Conservation (phyloP, 805 yeast genomes). For the Metschnikowia gruessii region DNA sequence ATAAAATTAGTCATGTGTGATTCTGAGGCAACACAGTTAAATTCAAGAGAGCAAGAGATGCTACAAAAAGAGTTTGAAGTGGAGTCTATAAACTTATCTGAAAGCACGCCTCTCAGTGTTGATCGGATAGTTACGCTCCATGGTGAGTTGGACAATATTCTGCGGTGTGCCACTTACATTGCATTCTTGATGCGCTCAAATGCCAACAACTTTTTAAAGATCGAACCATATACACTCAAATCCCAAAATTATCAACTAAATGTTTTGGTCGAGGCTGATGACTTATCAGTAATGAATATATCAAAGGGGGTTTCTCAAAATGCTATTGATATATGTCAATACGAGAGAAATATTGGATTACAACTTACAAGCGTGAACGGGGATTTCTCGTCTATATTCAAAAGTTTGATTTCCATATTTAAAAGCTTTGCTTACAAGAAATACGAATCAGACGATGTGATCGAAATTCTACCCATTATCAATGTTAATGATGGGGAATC, state of each 20-base stretch:
- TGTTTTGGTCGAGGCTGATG: constrained; percentile 14
- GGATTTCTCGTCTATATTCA: constrained; percentile 16
- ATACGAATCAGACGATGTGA: constrained; percentile 11
- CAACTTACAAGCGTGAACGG: constrained; percentile 13
- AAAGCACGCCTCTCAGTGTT: constrained; percentile 23
- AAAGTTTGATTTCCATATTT: constrained; percentile 8
- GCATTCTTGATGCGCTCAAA: constrained; percentile 26
- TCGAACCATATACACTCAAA: constrained; percentile 31
- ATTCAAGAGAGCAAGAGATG: constrained; percentile 11
- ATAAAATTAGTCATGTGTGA: constrained; percentile 21
- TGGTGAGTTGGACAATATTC: constrained; percentile 26
- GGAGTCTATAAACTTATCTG: constrained; percentile 23
- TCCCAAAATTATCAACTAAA: constrained; percentile 27
- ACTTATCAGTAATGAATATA: constrained; percentile 4
- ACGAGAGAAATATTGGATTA: constrained; percentile 10
- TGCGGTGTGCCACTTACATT: constrained; percentile 26
- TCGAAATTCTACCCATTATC: constrained; percentile 13
- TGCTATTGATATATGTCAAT: constrained; percentile 10
- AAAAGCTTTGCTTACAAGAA: constrained; percentile 3
- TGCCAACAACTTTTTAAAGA: constrained; percentile 26
- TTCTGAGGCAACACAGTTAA: constrained; percentile 29
- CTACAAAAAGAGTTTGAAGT: constrained; percentile 24
- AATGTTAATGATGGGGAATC: constrained; percentile 14
- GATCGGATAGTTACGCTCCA: constrained; percentile 32
- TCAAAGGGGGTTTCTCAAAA: constrained; percentile 3